Evolutionary conservation across 805 yeast genomes (phyloP).

Genomic region (Cyberlindnera galapagoensis): DNA sequence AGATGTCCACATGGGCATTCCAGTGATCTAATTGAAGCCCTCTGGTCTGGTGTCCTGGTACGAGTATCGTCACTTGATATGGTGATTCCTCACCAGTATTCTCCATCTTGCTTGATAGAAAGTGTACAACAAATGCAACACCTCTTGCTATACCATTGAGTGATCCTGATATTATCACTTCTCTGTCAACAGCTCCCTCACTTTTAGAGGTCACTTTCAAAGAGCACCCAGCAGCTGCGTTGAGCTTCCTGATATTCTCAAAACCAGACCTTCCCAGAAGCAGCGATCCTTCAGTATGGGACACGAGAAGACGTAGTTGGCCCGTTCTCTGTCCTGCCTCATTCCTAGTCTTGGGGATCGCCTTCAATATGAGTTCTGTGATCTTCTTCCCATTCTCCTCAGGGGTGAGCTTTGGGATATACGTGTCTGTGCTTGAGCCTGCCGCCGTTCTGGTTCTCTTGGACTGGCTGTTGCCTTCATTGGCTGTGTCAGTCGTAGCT

Average conservation of each 20-base stretch:
- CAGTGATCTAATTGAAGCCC: neutral
- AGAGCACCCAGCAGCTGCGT: constrained; percentile 3
- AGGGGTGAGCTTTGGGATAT: constrained; percentile 6
- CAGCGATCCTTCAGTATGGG: constrained; percentile 12
- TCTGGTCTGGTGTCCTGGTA: neutral
- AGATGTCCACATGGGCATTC: constrained; percentile 7
- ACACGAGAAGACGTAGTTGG: constrained; percentile 6
- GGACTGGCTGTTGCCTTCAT: neutral
- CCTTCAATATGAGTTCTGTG: constrained; percentile 1
- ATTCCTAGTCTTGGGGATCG: neutral
- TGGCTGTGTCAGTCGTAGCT: neutral
- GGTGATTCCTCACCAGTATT: neutral
- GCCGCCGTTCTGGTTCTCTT: constrained; percentile 2
- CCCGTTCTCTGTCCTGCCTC: neutral
- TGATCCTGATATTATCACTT: constrained; percentile 9
- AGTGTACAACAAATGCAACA: neutral
- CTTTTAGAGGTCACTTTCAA: constrained; percentile 7
- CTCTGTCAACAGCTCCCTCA: constrained; percentile 12
- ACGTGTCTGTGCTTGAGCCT: constrained; percentile 5
- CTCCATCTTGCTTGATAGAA: neutral
- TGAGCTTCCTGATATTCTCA: constrained; percentile 3
- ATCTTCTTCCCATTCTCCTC: constrained; percentile 1
- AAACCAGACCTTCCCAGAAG: constrained; percentile 5
- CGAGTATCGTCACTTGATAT: neutral
- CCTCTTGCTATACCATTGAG: constrained; percentile 2